phyloP scores from a whole-genome alignment of 495 filamentous ascomycete species.

The Hypoxylon fragiforme region DNA sequence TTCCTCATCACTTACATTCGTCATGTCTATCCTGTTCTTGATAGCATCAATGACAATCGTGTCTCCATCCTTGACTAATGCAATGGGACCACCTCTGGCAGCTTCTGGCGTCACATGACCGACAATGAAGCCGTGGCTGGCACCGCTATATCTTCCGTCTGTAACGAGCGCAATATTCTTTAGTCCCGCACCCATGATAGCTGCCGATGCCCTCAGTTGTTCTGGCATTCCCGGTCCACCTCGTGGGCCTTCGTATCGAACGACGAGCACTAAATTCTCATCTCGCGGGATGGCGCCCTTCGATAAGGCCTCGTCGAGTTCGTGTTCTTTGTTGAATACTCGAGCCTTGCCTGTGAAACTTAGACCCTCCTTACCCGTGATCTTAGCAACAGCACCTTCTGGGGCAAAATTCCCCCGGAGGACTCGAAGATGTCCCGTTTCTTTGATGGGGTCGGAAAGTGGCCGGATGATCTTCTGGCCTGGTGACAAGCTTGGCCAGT shows the following conservation, averaged over 20 bases:
- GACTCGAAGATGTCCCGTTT: slow-evolving; percentile 86
- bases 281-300: slow-evolving; percentile 69
- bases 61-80: slow-evolving; percentile 79
- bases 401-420: slow-evolving; percentile 89
- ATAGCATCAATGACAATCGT: slow-evolving; percentile 84
- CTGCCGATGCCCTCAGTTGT: slow-evolving; percentile 84
- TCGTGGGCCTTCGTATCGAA: slow-evolving; percentile 93
- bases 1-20: slow-evolving; percentile 68
- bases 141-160: slow-evolving; percentile 89
- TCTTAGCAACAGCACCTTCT: slow-evolving; percentile 93
- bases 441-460: slow-evolving; percentile 81
- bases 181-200: slow-evolving; percentile 89
- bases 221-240: slow-evolving; percentile 99
- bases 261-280: slow-evolving; percentile 83
- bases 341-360: slow-evolving; percentile 78
- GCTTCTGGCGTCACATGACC: slow-evolving; percentile 94
- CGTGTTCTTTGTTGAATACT: slow-evolving; percentile 89
- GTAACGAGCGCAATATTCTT: slow-evolving; percentile 91
- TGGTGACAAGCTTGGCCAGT: slow-evolving; percentile 77
- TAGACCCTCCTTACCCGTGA: slow-evolving; percentile 93
- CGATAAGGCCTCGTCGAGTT: slow-evolving; percentile 75
- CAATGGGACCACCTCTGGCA: slow-evolving; percentile 78
- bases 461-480: slow-evolving; percentile 86
- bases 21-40: slow-evolving; percentile 70
- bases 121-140: slow-evolving; percentile 90